Percentiles rank a stretch among this genome's conserved stretches.
Conservation (phyloP, 495 filamentous ascomycete species). For the Annulohypoxylon bovei region DNA sequence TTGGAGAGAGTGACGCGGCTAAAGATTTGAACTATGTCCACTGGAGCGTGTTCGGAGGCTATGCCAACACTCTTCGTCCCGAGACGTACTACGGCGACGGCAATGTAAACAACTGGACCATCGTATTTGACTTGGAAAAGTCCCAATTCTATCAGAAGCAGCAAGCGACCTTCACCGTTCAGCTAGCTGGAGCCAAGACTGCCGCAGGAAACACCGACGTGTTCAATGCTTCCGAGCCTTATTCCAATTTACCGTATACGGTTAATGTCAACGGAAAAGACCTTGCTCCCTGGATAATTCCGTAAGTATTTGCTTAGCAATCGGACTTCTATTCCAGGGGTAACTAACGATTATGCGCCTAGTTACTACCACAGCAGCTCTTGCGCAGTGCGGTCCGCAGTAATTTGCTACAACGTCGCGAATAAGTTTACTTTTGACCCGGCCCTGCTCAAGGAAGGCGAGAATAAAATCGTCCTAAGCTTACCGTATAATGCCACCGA, state of each 20-base stretch:
- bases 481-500: slow-evolving; percentile 64
- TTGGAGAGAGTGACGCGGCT: slow-evolving; percentile 56
- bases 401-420: slow-evolving; percentile 66
- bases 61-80: slow-evolving; percentile 46
- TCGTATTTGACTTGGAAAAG: slow-evolving; percentile 58
- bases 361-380: slow-evolving; percentile 57
- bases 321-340: neutral
- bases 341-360: slow-evolving; percentile 15
- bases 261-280: slow-evolving; percentile 56
- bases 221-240: slow-evolving; percentile 57
- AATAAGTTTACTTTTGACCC: slow-evolving; percentile 62
- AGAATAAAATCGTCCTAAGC: slow-evolving; percentile 61
- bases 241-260: slow-evolving; percentile 56
- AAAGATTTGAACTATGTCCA: slow-evolving; percentile 65
- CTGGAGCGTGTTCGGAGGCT: slow-evolving; percentile 63
- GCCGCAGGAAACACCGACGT: slow-evolving; percentile 66
- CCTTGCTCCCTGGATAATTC: slow-evolving; percentile 58
- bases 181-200: slow-evolving; percentile 66
- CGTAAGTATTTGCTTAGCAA: slow-evolving; percentile 46
- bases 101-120: slow-evolving; percentile 65
- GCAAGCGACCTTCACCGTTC: slow-evolving; percentile 63
- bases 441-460: slow-evolving; percentile 53
- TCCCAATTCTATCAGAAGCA: slow-evolving; percentile 42
- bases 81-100: slow-evolving; percentile 47
- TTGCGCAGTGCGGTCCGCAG: slow-evolving; percentile 63